Conservation (phyloP, 2,329 filamentous ascomycete species). For the Immersiporthe knoxdaviesiana region DNA sequence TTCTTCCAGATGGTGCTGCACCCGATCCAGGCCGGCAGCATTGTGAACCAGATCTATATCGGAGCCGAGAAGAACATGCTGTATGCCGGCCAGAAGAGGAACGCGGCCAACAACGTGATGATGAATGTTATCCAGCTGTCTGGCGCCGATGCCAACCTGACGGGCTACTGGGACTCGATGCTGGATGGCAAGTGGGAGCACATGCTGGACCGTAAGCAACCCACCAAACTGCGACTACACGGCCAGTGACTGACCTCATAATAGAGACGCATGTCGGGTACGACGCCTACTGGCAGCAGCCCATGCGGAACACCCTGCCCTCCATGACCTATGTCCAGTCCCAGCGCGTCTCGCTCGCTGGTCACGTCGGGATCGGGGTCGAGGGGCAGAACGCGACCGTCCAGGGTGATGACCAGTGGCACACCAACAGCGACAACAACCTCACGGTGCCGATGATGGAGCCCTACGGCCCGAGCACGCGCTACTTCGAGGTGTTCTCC, state of each 20-base stretch:
- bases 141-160: constrained; percentile 60
- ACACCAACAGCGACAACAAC: constrained; percentile 56
- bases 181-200: constrained; percentile 65
- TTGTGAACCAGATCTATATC: constrained; percentile 58
- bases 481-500: constrained; percentile 68
- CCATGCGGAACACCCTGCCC: constrained; percentile 70
- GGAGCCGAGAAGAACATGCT: constrained; percentile 54
- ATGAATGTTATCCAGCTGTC: constrained; percentile 56
- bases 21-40: constrained; percentile 60
- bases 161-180: constrained; percentile 59
- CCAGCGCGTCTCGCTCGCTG: constrained; percentile 60
- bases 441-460: constrained; percentile 61
- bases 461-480: constrained; percentile 56
- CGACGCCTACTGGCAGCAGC: constrained; percentile 67
- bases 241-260: neutral
- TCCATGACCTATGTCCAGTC: constrained; percentile 63
- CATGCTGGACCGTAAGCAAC: constrained; percentile 58
- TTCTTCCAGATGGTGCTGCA: constrained; percentile 68
- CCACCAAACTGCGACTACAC: neutral
- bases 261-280: constrained; percentile 58
- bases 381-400: constrained; percentile 70
- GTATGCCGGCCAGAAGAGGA: constrained; percentile 58
- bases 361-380: constrained; percentile 65
- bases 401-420: constrained; percentile 68
- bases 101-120: constrained; percentile 58